phyloP scores from a whole-genome alignment of 306 rosid species.

The Chamaecrista fasciculata region DNA sequence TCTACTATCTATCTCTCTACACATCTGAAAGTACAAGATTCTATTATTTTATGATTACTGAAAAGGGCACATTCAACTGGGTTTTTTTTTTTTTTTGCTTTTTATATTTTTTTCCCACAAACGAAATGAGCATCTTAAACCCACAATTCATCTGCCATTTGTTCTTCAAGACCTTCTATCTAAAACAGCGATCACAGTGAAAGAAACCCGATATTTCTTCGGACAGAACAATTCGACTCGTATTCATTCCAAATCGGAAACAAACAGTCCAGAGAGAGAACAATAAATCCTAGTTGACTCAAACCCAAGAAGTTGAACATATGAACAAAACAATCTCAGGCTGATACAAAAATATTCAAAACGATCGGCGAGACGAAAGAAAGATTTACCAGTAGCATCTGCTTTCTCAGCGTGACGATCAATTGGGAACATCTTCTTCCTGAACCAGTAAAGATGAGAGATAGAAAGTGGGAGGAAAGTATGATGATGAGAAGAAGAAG shows the following conservation, averaged over 20 bases:
- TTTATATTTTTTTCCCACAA: background rate
- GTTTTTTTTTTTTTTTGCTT: too few species aligned
- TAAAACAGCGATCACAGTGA: background rate
- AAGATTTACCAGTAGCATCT: constrained; percentile 3
- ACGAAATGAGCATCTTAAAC: constrained; percentile 6
- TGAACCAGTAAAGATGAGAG: background rate
- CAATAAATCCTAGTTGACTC: background rate
- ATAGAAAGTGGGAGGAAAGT: background rate
- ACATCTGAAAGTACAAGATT: background rate
- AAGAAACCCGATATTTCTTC: background rate
- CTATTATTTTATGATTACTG: background rate
- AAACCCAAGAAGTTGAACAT: background rate
- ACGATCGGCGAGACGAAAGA: background rate
- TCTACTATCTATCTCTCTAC: background rate
- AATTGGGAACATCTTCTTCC: background rate
- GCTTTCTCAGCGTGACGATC: background rate
- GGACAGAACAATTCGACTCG: background rate
- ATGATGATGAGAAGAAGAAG: background rate
- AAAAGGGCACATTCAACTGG: background rate
- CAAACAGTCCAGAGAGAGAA: background rate
- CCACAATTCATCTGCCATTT: constrained; percentile 1
- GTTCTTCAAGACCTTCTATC: background rate
- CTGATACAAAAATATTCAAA: background rate
- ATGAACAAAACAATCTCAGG: background rate
- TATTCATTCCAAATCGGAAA: background rate